Conservation (phyloP, 1,284 basidiomycete genomes). For the Schizophyllum commune region DNA sequence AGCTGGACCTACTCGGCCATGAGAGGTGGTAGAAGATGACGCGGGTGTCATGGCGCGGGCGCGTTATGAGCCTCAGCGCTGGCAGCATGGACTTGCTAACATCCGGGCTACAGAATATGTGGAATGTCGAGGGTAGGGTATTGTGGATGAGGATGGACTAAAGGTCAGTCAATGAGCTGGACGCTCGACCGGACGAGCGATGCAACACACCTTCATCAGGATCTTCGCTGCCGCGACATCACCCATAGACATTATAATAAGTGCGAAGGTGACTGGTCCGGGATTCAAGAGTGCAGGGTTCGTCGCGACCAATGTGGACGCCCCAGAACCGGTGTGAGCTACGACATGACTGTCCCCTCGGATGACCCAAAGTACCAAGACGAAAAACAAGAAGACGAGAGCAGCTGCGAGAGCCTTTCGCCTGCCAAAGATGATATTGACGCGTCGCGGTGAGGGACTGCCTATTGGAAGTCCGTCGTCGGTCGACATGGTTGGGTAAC, state of each 20-base stretch:
- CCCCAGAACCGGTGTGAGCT: too few species aligned
- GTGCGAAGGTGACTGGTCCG: conserved; percentile 32
- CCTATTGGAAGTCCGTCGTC: too few species aligned
- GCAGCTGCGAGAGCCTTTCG: too few species aligned
- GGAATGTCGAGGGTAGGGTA: conserved; percentile 34
- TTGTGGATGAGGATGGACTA: conserved; percentile 41
- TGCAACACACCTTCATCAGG: conserved; percentile 32
- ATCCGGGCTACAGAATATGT: conserved; percentile 37
- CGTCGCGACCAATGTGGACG: too few species aligned
- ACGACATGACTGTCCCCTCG: too few species aligned
- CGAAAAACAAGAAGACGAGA: too few species aligned
- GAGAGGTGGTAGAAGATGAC: conserved; percentile 34
- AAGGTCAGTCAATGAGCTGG: conserved; percentile 1
- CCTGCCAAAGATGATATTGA: too few species aligned
- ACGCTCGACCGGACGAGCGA: neutral
- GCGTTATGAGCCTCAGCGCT: conserved; percentile 28
- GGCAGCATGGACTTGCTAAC: conserved; percentile 30
- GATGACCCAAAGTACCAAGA: too few species aligned
- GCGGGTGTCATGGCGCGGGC: conserved; percentile 26
- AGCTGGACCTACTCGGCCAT: conserved; percentile 16
- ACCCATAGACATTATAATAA: conserved; percentile 36
- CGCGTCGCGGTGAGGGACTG: too few species aligned
- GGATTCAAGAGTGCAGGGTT: too few species aligned
- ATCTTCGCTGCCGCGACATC: conserved; percentile 37
- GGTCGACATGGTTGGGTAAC: too few species aligned